Conservation (phyloP, 257 asterid species). For the Echites panduratus region DNA sequence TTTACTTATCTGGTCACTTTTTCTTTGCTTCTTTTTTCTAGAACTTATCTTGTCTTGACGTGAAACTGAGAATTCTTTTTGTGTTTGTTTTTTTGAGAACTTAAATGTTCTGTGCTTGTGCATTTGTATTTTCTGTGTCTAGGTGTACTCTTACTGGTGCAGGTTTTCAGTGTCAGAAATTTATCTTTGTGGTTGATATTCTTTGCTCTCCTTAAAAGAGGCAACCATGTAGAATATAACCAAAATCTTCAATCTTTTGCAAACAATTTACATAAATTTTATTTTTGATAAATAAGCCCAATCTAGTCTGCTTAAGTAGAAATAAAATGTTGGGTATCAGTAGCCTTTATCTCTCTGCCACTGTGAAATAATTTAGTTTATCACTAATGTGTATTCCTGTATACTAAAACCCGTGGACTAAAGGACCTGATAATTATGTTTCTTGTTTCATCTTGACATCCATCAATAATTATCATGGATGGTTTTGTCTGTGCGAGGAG, state of each 20-base stretch:
- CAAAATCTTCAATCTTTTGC: background rate
- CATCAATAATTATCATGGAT: background rate
- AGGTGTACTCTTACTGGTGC: background rate
- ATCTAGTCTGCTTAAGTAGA: background rate
- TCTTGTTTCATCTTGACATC: background rate
- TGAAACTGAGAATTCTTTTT: background rate
- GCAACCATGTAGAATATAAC: background rate
- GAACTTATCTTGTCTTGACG: background rate
- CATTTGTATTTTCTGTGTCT: no score
- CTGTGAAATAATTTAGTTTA: no score
- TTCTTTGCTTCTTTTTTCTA: slow-evolving; percentile 2
- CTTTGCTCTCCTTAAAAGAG: background rate
- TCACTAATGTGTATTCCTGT: no score
- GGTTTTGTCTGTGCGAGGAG: background rate
- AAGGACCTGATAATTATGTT: no score
- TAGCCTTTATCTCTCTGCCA: background rate
- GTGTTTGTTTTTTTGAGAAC: background rate
- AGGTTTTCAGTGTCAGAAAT: background rate
- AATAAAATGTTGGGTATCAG: background rate
- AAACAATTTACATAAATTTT: background rate
- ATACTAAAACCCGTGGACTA: background rate
- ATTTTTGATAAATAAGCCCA: background rate
- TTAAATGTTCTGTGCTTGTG: background rate
- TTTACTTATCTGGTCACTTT: background rate
- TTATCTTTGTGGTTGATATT: background rate